Evolutionary conservation across 305 asterid species (phyloP), one percentile per base, ranked within the genome.

Genomic region (Solanum hybrid): DNA sequence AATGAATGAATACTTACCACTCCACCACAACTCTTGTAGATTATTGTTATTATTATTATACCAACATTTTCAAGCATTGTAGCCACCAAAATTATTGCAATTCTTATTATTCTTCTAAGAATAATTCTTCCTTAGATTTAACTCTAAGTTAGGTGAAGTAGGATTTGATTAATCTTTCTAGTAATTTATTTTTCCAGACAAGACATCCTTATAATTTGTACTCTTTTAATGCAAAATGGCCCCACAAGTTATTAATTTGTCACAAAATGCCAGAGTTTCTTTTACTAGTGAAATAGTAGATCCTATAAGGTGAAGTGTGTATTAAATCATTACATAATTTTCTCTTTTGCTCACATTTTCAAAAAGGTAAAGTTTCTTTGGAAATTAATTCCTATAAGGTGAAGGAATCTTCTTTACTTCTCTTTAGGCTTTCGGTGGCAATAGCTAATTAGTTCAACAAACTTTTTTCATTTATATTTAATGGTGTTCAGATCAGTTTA

Each of bases 371-470:
- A 86, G 86, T 75, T 86, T 86, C 75, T 46, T 84, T 35, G 91
- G 89, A 79, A 78, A 42, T 79, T 36, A 79, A 36, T 11, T 16
- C 89, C 88, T 51, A 31, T 40, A 13, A 83, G 84, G 90, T 34
- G 90, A 79, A 88, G 81, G 82, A 22, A 29, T 84, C 42, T 51
- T 20, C 42, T 16, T 84, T 89, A 33, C 81, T 89, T 71, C 39
- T 26, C 67, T 51, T 57, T 92, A 93, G 93, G 87, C 96, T 95
- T 94, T 95, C 96, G 96, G 96, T 94, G 96, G 18, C 31, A 51
- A 46, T 51, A 51, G 91, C 31, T 89, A 90, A 28, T 42, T 83
- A 92, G 83, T 90, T 87, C 91, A 90, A 90, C 92, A 90, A 91
- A 88, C 28, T 79, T 39, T 40, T 42, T 40, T 16, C 11, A 14